Evolutionary conservation across 1,284 basidiomycete genomes (phyloP), one percentile per base, ranked within the genome.

Genomic region (Tilletia horrida): DNA sequence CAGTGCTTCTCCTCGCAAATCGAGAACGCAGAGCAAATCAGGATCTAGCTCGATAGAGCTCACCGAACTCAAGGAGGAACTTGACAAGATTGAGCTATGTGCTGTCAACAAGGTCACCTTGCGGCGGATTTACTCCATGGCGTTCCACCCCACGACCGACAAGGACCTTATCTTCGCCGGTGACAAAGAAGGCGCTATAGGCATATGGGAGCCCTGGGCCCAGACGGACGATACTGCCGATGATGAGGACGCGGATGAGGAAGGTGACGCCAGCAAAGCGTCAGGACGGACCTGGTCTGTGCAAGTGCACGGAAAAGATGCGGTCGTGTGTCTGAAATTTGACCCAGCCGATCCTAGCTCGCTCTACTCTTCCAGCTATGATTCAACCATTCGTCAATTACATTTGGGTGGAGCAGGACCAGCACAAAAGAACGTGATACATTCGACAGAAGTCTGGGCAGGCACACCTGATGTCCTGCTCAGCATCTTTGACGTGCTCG

Each of bases 151-250:
- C 0, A 62, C 72, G 1, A 65, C 44, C 11, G 76, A 79, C 9
- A 76, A 78, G 52, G 74, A 80, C 64, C 68, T 81, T 3, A 55
- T 81, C 16, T 80, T 81, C 61, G 71, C 75, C 6, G 79, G 78
- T 13, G 79, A 81, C 66, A 79, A 79, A 62, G 76, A 77, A 45
- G 79, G 79, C 1, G 64, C 65, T 2, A 72, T 81, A 31, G 77
- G 79, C 8, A 71, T 80, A 0, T 81, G 79, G 79, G 76, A 80
- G 50, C 75, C 78, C 13, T 55, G 66, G 8, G 71, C 71, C 0
- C 7, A n/a, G 18, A 48, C 43, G 18, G 66, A 66, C 31, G 59
- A 63, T 3, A 31, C n/a, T 21, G 55, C 21, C 1, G 70, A 69
- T 4, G 66, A 67, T 13, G 70, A 68, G 1, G 68, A 71, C 1